phyloP scores from a whole-genome alignment of 1,139 yeast species.

The Yamadazyma epiphylla region DNA sequence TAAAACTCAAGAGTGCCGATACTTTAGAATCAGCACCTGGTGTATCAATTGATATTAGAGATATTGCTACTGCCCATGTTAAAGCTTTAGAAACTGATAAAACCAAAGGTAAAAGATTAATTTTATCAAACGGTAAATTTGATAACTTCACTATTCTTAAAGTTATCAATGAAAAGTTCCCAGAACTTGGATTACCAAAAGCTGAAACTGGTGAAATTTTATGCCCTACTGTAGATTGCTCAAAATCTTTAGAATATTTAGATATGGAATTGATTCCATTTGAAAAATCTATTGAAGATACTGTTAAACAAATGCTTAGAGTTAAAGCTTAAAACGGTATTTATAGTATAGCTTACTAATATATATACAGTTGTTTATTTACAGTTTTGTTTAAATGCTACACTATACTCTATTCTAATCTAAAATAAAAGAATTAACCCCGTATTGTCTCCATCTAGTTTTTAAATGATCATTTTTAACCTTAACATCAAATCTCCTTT shows the following conservation, averaged over 20 bases:
- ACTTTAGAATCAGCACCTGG: slow-evolving; percentile 14
- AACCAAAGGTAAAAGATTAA: slow-evolving; percentile 13
- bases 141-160: slow-evolving; percentile 19
- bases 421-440: slow-evolving; percentile 26
- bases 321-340: no score
- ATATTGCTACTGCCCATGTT: slow-evolving; percentile 36
- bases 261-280: slow-evolving; percentile 30
- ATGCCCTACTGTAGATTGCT: slow-evolving; percentile 10
- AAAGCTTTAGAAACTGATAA: slow-evolving; percentile 25
- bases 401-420: slow-evolving; percentile 2
- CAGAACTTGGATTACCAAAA: slow-evolving; percentile 19
- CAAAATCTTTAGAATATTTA: slow-evolving; percentile 26
- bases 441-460: slow-evolving; percentile 34
- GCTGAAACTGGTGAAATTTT: slow-evolving; percentile 11
- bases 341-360: no score
- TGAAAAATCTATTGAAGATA: slow-evolving; percentile 34
- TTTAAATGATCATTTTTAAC: slow-evolving; percentile 25
- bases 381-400: no score
- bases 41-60: slow-evolving; percentile 34
- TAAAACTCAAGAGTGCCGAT: slow-evolving; percentile 17
- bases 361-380: no score
- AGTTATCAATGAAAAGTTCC: slow-evolving; percentile 19
- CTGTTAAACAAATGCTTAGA: slow-evolving; percentile 31
- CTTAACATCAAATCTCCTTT: slow-evolving; percentile 16
- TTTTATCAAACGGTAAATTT: slow-evolving; percentile 13